Evolutionary conservation across 2,329 filamentous ascomycete species (phyloP), one percentile per base, ranked within the genome.

Genomic region (Diaporthe humulicola): DNA sequence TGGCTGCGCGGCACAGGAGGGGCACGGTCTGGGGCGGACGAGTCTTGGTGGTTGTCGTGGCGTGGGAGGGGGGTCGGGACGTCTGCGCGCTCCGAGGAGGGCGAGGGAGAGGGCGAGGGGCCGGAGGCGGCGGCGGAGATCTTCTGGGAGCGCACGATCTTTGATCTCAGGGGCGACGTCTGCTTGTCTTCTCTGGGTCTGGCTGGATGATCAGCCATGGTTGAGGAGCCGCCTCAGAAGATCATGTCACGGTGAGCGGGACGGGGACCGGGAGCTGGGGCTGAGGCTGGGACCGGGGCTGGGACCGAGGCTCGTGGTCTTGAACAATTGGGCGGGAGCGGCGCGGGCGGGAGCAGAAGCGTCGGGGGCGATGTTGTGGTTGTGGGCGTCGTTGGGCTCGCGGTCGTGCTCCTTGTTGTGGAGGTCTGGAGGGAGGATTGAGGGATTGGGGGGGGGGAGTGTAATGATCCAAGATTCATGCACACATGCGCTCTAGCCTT

Each of bases 71-170:
- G 70, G 30, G 57, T 54, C n/a, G 70, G 48, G 19, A 61, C 58
- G 33, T 72, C 70, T 52, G 70, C 58, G 38, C 57, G 70, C 30
- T 72, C 70, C 33, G 70, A 50, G 25, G 58, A 73, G 48, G 42
- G 74, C 25, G 52, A 69, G 57, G 58, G 56, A 4, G 70, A 30
- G 14, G 52, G 12, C n/a, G 66, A 58, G 40, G 56, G 81, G 76
- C 83, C 80, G 71, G 85, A 80, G 64, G 84, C 82, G 76, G 82
- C 48, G 72, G 69, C 42, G 81, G 84, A 81, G 77, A 89, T 90
- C 83, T 88, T 90, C 77, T 90, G 89, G 10, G 89, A 87, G 75
- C 88, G 88, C 67, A 89, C 80, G 61, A 86, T 85, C 81, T 87
- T 88, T 73, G 84, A 83, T 76, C 84, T 86, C 76, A 81, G 78